A percentile compares a stretch with the other conserved stretches of the same genome.
Conservation (phyloP, 78 protist genomes). For the Dictyostelium intermedium region DNA sequence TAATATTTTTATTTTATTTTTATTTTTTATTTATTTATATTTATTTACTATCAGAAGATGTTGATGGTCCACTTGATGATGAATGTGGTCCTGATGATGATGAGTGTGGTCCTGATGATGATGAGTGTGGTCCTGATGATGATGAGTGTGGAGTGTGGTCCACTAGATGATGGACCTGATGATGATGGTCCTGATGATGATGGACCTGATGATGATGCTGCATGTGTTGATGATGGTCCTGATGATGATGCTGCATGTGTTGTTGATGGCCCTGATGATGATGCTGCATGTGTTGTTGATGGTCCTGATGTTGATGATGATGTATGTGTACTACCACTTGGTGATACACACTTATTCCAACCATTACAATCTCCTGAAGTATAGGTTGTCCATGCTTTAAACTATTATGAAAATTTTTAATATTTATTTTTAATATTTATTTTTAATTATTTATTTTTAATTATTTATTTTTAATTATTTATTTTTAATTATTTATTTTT, state of each 20-base stretch:
- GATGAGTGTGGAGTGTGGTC: neutral
- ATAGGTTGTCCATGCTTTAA: conserved; percentile 62
- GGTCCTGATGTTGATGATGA: neutral
- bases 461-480: too few species aligned
- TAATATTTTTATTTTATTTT: too few species aligned
- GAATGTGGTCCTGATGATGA: too few species aligned
- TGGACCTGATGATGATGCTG: neutral
- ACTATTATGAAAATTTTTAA: neutral
- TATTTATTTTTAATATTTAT: too few species aligned
- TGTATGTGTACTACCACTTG: neutral
- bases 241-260: neutral
- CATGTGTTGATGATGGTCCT: neutral
- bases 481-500: too few species aligned
- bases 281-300: neutral
- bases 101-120: too few species aligned
- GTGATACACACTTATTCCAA: neutral
- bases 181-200: neutral
- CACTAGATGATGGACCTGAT: neutral
- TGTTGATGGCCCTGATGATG: neutral
- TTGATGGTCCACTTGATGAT: too few species aligned
- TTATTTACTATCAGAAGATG: too few species aligned
- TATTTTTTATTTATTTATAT: too few species aligned
- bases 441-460: too few species aligned
- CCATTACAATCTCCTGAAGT: conserved; percentile 23
- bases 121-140: neutral